These are phyloP conservation scores for Ligustrum vulgare DNA, from an alignment of 257 asterid species.

Conservation along the genomic window DNA sequence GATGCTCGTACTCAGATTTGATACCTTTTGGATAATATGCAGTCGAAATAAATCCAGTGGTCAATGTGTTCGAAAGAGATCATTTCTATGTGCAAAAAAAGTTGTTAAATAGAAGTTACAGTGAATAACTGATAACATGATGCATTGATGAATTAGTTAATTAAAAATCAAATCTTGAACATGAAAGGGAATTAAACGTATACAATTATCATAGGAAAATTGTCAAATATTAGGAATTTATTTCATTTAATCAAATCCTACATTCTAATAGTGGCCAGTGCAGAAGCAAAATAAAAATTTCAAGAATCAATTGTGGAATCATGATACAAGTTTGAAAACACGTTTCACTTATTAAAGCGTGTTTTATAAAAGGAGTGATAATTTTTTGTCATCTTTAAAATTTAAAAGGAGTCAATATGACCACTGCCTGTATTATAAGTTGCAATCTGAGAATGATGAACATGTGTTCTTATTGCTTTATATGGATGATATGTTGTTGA, in stretches of 20 bases:
- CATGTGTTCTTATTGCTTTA: too few species aligned
- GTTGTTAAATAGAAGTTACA: neutral
- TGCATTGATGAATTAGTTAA: neutral
- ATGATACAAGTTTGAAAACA: too few species aligned
- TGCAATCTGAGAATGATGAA: too few species aligned
- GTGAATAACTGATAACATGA: neutral
- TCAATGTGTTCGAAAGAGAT: neutral
- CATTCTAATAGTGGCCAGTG: slow-evolving; percentile 14
- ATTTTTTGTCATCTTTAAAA: too few species aligned
- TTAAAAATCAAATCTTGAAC: slow-evolving; percentile 4
- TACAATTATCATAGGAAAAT: neutral
- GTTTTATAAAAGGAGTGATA: too few species aligned
- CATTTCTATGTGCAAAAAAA: neutral
- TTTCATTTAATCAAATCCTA: slow-evolving; percentile 18
- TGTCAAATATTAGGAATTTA: neutral
- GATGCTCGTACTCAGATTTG: too few species aligned
- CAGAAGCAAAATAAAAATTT: neutral
- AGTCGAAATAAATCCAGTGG: neutral
- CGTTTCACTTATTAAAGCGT: too few species aligned
- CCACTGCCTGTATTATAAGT: too few species aligned
- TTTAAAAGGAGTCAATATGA: too few species aligned
- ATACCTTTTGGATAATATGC: slow-evolving; percentile 5
- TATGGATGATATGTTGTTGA: too few species aligned
- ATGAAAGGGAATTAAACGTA: slow-evolving; percentile 11
- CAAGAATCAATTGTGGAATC: neutral